A percentile compares a stretch with the other conserved stretches of the same genome.
Conservation (phyloP, 1,284 basidiomycete genomes). For the Pulveroboletus sp. region DNA sequence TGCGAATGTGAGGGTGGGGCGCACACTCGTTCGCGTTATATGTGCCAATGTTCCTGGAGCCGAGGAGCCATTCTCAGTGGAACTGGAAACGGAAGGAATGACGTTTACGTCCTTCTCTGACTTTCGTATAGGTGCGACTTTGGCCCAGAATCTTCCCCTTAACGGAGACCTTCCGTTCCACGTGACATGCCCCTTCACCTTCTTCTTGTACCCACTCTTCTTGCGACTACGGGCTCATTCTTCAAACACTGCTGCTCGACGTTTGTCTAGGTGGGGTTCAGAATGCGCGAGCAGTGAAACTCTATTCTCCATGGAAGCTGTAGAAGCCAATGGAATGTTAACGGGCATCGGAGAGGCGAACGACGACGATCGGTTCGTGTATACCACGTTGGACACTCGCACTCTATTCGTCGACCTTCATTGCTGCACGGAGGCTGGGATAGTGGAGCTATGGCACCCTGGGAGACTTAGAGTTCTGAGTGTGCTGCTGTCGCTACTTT, state of each 20-base stretch:
- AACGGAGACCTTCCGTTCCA: constrained; percentile 39
- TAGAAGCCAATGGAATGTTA: constrained; percentile 50
- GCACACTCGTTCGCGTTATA: constrained; percentile 49
- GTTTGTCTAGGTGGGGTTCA: constrained; percentile 33
- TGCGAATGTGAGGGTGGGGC: constrained; percentile 50
- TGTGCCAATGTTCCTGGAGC: constrained; percentile 40
- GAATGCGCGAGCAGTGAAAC: constrained; percentile 47
- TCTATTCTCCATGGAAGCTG: constrained; percentile 56
- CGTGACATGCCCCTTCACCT: constrained; percentile 40
- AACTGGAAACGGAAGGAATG: constrained; percentile 54
- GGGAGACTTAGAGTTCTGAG: constrained; percentile 58
- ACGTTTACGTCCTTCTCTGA: constrained; percentile 40
- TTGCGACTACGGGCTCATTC: constrained; percentile 44
- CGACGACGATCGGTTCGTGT: constrained; percentile 44
- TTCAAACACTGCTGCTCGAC: constrained; percentile 23
- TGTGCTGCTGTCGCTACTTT: constrained; percentile 37
- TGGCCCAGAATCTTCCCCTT: constrained; percentile 13
- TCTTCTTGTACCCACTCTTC: constrained; percentile 47
- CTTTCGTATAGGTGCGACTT: constrained; percentile 30
- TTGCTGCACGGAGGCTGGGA: constrained; percentile 59
- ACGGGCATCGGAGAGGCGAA: constrained; percentile 50
- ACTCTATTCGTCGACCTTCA: constrained; percentile 56
- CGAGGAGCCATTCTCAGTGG: constrained; percentile 49
- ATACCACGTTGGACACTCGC: constrained; percentile 45
- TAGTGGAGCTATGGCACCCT: constrained; percentile 74